Conservation (phyloP, 2,329 filamentous ascomycete species). For the Colletotrichum lini region DNA sequence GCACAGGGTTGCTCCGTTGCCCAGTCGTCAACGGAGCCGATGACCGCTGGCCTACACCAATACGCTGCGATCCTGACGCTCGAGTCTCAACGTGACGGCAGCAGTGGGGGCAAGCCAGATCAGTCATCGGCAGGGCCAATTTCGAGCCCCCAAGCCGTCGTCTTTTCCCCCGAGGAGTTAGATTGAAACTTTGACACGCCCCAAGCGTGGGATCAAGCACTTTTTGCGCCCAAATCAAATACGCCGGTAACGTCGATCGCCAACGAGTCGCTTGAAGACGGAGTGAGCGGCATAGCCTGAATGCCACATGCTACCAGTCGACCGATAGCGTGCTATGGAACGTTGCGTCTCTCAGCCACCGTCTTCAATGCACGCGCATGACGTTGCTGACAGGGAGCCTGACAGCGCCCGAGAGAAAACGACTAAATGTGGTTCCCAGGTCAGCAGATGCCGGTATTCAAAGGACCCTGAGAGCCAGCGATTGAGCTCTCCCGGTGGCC, state of each 20-base stretch:
- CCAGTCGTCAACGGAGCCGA: constrained; percentile 26
- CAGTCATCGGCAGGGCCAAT: constrained; percentile 36
- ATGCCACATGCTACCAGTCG: neutral
- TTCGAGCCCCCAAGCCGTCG: constrained; percentile 14
- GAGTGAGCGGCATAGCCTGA: constrained; percentile 10
- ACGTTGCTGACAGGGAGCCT: constrained; percentile 14
- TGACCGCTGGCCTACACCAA: constrained; percentile 15
- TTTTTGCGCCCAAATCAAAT: constrained; percentile 15
- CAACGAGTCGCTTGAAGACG: constrained; percentile 13
- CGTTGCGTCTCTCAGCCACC: constrained; percentile 39
- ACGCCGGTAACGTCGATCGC: constrained; percentile 18
- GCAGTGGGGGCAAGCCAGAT: constrained; percentile 37
- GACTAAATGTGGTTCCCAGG: constrained; percentile 5
- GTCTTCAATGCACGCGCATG: constrained; percentile 17
- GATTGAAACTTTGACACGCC: constrained; percentile 21
- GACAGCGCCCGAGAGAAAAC: constrained; percentile 16
- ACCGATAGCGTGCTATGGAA: constrained; percentile 27
- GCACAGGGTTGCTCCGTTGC: constrained; percentile 36
- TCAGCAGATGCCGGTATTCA: constrained; percentile 25
- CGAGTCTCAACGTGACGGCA: constrained; percentile 14
- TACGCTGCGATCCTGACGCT: constrained; percentile 16
- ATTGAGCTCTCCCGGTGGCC: constrained; percentile 16
- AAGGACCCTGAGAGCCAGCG: constrained; percentile 23
- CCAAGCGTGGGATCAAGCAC: constrained; percentile 9
- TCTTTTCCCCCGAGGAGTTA: neutral